These are phyloP conservation scores for Pestalotiopsis sp. DNA, from an alignment of 2,329 filamentous ascomycete species.

Conservation along the genomic window DNA sequence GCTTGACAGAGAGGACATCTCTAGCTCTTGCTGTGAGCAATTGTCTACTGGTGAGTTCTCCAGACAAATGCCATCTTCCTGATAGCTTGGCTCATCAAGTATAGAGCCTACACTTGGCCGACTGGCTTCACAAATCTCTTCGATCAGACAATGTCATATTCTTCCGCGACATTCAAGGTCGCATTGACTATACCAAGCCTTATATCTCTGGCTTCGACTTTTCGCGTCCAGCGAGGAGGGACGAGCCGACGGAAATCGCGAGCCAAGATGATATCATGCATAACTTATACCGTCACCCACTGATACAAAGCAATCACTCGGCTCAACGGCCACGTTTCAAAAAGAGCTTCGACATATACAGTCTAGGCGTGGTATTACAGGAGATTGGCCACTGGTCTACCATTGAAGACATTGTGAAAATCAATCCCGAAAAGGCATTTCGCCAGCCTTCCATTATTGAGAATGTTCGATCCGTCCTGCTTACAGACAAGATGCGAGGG, in stretches of 20 bases:
- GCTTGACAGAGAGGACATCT: constrained; percentile 52
- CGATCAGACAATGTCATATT: constrained; percentile 57
- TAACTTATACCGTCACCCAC: constrained; percentile 55
- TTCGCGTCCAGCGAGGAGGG: constrained; percentile 49
- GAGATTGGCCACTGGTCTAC: constrained; percentile 57
- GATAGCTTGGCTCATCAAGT: not conserved
- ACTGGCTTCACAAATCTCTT: constrained; percentile 63
- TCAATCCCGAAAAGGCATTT: constrained; percentile 37
- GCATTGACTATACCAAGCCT: constrained; percentile 42
- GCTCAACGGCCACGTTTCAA: constrained; percentile 39
- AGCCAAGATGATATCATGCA: constrained; percentile 43
- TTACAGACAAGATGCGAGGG: constrained; percentile 32
- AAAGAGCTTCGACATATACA: constrained; percentile 56
- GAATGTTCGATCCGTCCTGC: constrained; percentile 36
- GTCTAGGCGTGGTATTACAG: constrained; percentile 53
- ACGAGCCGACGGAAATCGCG: constrained; percentile 54
- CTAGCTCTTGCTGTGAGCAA: constrained; percentile 55
- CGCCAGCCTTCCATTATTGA: constrained; percentile 41
- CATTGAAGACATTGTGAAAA: constrained; percentile 44
- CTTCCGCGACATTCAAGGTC: constrained; percentile 37
- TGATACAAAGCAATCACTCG: constrained; percentile 39
- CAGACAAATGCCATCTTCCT: not conserved
- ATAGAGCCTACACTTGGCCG: constrained; percentile 53
- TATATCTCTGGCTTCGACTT: constrained; percentile 59
- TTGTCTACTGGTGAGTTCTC: constrained; percentile 42